phyloP scores from a whole-genome alignment of 495 filamentous ascomycete genomes.

The Aspergillus nanangensis region DNA sequence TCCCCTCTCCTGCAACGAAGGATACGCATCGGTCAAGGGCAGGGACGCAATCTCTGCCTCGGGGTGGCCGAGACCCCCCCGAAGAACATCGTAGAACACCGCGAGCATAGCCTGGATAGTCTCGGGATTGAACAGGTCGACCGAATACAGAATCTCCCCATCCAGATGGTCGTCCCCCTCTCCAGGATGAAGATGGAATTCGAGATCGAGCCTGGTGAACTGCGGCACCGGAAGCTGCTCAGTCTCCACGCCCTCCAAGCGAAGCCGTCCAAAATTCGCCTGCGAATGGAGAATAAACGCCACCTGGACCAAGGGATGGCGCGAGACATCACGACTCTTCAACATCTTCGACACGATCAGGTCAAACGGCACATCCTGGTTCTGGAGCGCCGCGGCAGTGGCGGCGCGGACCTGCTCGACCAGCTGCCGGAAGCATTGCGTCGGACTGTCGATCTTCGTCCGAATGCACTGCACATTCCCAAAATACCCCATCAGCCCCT shows the following conservation, averaged over 20 bases:
- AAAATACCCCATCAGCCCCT: neutral
- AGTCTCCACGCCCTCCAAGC: neutral
- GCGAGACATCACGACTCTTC: neutral
- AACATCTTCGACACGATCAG: neutral
- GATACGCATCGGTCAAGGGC: neutral
- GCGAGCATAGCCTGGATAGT: neutral
- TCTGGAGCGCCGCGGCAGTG: neutral
- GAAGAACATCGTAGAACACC: neutral
- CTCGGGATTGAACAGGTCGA: neutral
- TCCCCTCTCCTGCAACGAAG: neutral
- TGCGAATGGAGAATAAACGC: neutral
- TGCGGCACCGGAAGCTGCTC: neutral
- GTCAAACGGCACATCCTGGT: neutral
- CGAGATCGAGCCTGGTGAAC: neutral
- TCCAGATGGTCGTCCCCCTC: neutral
- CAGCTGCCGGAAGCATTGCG: neutral
- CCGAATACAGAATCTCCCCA: neutral
- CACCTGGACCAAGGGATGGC: neutral
- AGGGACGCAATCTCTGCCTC: neutral
- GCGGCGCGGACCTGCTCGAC: neutral
- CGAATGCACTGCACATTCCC: neutral
- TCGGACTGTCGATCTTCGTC: neutral
- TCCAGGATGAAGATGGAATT: neutral
- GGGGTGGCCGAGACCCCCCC: neutral
- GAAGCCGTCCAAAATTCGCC: neutral